Base-by-base conservation (phyloP, 306 rosid genomes). In the Glycyrrhiza uralensis region DNA sequence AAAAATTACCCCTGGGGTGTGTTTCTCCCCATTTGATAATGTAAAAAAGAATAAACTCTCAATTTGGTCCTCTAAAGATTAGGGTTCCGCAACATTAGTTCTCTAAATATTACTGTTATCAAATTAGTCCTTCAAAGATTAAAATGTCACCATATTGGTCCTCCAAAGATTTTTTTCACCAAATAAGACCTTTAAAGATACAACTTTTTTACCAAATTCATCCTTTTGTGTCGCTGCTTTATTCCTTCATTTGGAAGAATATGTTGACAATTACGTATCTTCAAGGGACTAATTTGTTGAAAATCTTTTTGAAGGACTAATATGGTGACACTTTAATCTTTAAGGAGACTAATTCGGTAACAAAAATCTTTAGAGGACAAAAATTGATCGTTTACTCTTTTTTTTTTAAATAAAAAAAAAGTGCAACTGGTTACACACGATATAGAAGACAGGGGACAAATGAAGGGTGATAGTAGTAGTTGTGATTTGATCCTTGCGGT, bases 11-110 rank as follows among this genome's bases (percentile, higher is more conserved):
- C 50, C 10, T 33, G 62, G 7, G 3, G n/a, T 28, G 18, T 12
- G 54, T 26, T 74, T 47, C 63, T 65, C 12, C 15, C 8, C 42
- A 60, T 44, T 54, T 46, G 55, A 52, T 54, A 68, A 66, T 45
- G 29, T 49, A 41, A 57, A 29, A 45, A 42, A 58, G 26, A 58
- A 58, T 15, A 58, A 15, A 14, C 7, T 42, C 42, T 15, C 24
- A 30, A 32, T 59, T 11, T 5, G 17, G 12, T 60, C 47, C 22
- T 35, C 30, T 20, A 14, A 60, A 35, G 8, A 60, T 35, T 11
- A 4, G 30, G 66, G 15, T 60, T 11, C 9, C 41, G 7, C 15
- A 14, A 14, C 15, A 58, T 7, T 15, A 26, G 15, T 15, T 30
- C 15, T 15, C 41, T 14, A 57, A 57, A 57, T 29, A 57, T 56